These are phyloP conservation scores for Platismatia glauca DNA, from an alignment of 495 filamentous ascomycete species.

Conservation along the genomic window DNA sequence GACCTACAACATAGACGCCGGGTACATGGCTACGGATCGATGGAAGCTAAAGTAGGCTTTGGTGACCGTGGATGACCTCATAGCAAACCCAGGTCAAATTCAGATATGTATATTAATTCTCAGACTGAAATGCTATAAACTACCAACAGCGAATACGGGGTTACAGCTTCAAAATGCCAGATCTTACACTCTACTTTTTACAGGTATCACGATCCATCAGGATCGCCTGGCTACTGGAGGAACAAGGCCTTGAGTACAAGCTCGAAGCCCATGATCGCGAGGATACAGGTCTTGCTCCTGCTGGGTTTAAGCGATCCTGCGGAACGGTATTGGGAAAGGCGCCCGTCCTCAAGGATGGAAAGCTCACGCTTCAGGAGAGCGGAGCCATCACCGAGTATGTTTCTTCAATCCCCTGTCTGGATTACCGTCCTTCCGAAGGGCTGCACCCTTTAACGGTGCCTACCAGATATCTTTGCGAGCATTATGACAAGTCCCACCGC, in stretches of 20 bases:
- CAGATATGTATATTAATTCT: background rate
- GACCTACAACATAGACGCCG: too few species aligned
- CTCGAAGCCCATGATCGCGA: constrained; percentile 26
- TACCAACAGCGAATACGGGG: too few species aligned
- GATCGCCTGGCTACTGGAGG: constrained; percentile 36
- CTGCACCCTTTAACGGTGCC: background rate
- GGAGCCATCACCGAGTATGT: constrained; percentile 31
- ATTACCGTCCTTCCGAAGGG: background rate
- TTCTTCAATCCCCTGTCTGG: background rate
- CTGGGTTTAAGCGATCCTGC: constrained; percentile 26
- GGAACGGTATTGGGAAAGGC: constrained; percentile 31
- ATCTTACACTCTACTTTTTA: constrained; percentile 36
- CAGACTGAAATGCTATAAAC: background rate
- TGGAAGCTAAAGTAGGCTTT: background rate
- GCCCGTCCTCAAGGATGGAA: constrained; percentile 30
- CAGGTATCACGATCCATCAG: constrained; percentile 36
- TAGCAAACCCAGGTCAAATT: background rate
- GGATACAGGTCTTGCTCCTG: constrained; percentile 25
- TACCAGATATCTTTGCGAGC: constrained; percentile 31
- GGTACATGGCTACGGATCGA: too few species aligned
- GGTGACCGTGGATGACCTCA: background rate
- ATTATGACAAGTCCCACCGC: constrained; percentile 28
- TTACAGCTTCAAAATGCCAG: constrained; percentile 18
- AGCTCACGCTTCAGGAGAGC: constrained; percentile 30
- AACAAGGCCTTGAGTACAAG: constrained; percentile 29